These are phyloP conservation scores for Hypoxylon rubiginosum DNA, from an alignment of 2,329 filamentous ascomycete genomes.

Conservation along the genomic window DNA sequence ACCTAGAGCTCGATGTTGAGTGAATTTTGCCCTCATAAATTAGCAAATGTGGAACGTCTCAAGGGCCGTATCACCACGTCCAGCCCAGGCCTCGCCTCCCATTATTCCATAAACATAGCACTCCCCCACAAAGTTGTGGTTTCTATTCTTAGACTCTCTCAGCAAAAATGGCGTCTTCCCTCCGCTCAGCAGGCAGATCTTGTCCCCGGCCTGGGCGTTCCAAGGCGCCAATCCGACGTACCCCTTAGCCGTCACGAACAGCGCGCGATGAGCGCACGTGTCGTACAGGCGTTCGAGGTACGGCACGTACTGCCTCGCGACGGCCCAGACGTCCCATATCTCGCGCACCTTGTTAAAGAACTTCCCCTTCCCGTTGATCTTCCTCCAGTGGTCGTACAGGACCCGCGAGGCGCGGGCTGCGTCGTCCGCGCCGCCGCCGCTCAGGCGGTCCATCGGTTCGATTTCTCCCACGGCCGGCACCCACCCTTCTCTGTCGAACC, in stretches of 20 bases:
- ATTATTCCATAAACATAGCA: slow-evolving; percentile 10
- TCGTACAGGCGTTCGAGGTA: slow-evolving; percentile 24
- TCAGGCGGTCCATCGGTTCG: slow-evolving; percentile 3
- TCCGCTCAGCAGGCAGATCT: slow-evolving; percentile 28
- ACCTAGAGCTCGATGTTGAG: too few species aligned
- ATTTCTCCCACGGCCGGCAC: slow-evolving; percentile 7
- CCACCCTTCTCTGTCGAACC: slow-evolving; percentile 25
- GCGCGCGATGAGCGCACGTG: slow-evolving; percentile 25
- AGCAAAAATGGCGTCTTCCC: slow-evolving; percentile 37
- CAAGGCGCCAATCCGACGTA: slow-evolving; percentile 39
- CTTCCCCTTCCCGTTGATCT: slow-evolving; percentile 16
- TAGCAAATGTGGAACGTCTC: slow-evolving; percentile 3
- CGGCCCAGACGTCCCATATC: slow-evolving; percentile 13
- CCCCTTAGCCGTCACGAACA: slow-evolving; percentile 35
- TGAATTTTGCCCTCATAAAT: neutral
- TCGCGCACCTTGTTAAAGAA: slow-evolving; percentile 22
- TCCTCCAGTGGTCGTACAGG: slow-evolving; percentile 18
- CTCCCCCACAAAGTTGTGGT: slow-evolving; percentile 1
- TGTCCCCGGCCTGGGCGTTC: slow-evolving; percentile 34
- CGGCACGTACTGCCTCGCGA: slow-evolving; percentile 20
- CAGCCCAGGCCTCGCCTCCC: slow-evolving; percentile 8
- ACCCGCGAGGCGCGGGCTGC: slow-evolving; percentile 1
- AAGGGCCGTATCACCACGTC: neutral
- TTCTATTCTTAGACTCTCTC: slow-evolving; percentile 5
- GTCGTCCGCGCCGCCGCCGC: slow-evolving; percentile 4